Conservation (phyloP, 495 filamentous ascomycete species). For the Penicillium pancosmium region DNA sequence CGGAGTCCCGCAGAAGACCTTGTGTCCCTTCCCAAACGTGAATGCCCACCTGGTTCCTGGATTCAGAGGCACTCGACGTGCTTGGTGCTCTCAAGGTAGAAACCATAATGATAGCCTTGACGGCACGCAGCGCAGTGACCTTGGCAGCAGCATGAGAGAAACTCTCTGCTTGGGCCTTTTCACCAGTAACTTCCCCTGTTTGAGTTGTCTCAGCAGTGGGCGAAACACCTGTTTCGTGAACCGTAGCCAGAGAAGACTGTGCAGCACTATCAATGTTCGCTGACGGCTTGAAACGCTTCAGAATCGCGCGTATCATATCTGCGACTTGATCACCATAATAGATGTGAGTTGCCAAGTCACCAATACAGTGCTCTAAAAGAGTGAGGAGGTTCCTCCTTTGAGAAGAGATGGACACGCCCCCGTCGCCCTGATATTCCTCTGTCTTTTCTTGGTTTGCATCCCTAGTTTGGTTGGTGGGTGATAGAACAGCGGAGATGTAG, state of each 20-base stretch:
- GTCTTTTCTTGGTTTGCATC: conserved; percentile 27
- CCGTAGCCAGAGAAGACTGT: conserved; percentile 41
- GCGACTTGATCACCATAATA: conserved; percentile 94
- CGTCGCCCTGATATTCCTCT: conserved; percentile 9
- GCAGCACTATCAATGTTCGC: conserved; percentile 40
- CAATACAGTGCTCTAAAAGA: conserved; percentile 75
- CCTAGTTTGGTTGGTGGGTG: conserved; percentile 54
- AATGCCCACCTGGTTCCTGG: conserved; percentile 71
- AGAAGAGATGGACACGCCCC: conserved; percentile 39
- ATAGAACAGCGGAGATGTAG: conserved; percentile 73
- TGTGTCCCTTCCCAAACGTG: conserved; percentile 91
- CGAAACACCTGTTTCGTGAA: conserved; percentile 36
- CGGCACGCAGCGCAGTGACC: conserved; percentile 73
- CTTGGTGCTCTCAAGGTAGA: conserved; percentile 68
- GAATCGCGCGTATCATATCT: conserved; percentile 83
- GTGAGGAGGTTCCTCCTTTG: conserved; percentile 58
- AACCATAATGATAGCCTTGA: conserved; percentile 78
- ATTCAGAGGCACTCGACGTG: conserved; percentile 61
- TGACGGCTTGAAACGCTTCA: conserved; percentile 72
- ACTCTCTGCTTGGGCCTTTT: conserved; percentile 40
- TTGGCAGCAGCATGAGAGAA: conserved; percentile 77
- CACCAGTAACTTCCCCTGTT: conserved; percentile 25
- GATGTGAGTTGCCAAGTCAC: conserved; percentile 84
- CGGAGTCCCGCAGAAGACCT: conserved; percentile 79
- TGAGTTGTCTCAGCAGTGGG: conserved; percentile 10